These are phyloP conservation scores for Aschersonia sp. DNA, from an alignment of 2,329 filamentous ascomycete species.

Conservation along the genomic window DNA sequence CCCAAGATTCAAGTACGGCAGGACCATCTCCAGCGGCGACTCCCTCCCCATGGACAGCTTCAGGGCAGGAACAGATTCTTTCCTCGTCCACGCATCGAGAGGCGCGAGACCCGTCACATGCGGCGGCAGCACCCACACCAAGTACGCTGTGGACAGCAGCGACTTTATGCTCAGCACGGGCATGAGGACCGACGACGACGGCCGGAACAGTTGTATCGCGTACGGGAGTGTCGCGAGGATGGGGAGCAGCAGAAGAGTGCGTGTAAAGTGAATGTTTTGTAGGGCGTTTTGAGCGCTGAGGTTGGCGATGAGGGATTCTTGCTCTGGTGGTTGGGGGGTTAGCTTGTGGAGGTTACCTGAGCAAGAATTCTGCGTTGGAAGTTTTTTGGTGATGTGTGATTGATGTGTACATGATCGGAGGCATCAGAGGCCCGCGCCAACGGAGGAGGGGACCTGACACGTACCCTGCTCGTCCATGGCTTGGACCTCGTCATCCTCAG, in stretches of 20 bases:
- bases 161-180: conserved; percentile 46
- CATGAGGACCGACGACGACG: conserved; percentile 16
- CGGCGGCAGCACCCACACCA: conserved; percentile 41
- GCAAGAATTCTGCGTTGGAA: too few species aligned
- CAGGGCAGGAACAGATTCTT: too few species aligned
- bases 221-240: conserved; percentile 40
- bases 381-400: too few species aligned
- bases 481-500: conserved; percentile 34
- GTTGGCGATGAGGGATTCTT: conserved; percentile 45
- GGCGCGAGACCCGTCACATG: conserved; percentile 35
- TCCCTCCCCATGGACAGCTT: conserved; percentile 1
- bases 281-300: conserved; percentile 40
- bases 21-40: conserved; percentile 38
- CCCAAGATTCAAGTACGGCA: conserved; percentile 45
- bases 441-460: conserved; percentile 1
- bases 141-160: conserved; percentile 46
- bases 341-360: too few species aligned
- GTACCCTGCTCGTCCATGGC: conserved; percentile 65
- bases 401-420: not conserved
- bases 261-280: conserved; percentile 43
- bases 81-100: conserved; percentile 29
- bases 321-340: conserved; percentile 27
- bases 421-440: not conserved
- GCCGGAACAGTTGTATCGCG: conserved; percentile 16
- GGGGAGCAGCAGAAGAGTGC: conserved; percentile 46